phyloP scores from a whole-genome alignment of 2,329 filamentous ascomycete genomes.

The Xylaria sp. region DNA sequence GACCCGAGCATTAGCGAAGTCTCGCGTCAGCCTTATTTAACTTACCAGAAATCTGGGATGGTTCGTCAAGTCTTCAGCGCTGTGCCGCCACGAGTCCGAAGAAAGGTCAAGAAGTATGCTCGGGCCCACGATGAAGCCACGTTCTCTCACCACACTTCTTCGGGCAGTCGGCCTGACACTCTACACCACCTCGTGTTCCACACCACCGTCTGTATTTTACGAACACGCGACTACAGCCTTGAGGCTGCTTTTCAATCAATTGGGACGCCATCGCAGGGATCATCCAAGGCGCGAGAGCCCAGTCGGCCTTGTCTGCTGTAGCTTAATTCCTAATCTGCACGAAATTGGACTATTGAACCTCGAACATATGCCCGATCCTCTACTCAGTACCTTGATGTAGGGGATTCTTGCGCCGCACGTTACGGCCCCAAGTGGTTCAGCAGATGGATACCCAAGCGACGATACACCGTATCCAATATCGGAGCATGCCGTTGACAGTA shows the following conservation, averaged over 20 bases:
- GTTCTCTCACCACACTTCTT: slow-evolving; percentile 12
- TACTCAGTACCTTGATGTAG: neutral
- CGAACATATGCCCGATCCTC: slow-evolving; percentile 1
- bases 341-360: slow-evolving; percentile 16
- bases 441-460: neutral
- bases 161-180: slow-evolving; percentile 2
- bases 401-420: slow-evolving; percentile 12
- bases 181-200: slow-evolving; percentile 10
- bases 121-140: slow-evolving; percentile 9
- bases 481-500: slow-evolving; percentile 15
- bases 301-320: slow-evolving; percentile 5
- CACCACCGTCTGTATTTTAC: slow-evolving; percentile 10
- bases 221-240: slow-evolving; percentile 29
- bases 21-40: slow-evolving; percentile 33
- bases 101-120: slow-evolving; percentile 6
- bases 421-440: neutral
- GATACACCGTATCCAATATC: slow-evolving; percentile 10
- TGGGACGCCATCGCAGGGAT: slow-evolving; percentile 20
- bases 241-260: neutral
- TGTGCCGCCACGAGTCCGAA: slow-evolving; percentile 11
- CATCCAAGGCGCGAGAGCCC: slow-evolving; percentile 7
- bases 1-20: slow-evolving; percentile 24
- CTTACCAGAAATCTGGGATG: slow-evolving; percentile 10
- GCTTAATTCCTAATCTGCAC: slow-evolving; percentile 16
- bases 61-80: slow-evolving; percentile 11